These are phyloP conservation scores for Rhododendron williamsianum DNA, from an alignment of 148 eudicot genomes.

Conservation along the genomic window DNA sequence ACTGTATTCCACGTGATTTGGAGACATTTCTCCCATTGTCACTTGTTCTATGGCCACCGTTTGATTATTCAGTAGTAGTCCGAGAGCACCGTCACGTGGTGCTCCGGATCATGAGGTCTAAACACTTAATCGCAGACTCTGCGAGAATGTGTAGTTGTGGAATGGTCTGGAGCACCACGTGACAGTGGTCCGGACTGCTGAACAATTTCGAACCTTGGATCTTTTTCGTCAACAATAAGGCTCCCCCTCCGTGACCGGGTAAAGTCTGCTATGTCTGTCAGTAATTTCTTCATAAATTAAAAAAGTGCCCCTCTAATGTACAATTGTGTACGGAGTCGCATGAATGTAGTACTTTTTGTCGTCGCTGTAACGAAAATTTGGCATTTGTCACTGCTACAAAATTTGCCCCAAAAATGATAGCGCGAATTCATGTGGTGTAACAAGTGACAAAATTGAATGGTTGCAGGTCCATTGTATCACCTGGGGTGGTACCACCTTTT, in stretches of 20 bases:
- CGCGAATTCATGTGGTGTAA: not conserved
- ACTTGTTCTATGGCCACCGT: not conserved
- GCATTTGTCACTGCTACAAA: not conserved
- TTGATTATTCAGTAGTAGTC: too few relatives aligned
- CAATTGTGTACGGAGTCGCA: not conserved
- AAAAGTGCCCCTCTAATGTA: not conserved
- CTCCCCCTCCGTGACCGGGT: too few relatives aligned
- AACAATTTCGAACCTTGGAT: too few relatives aligned
- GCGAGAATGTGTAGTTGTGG: too few relatives aligned
- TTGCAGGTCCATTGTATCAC: constrained; percentile 69
- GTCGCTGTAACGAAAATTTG: too few relatives aligned
- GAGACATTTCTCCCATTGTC: not conserved
- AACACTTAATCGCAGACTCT: too few relatives aligned
- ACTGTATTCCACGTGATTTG: not conserved
- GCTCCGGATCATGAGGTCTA: too few relatives aligned
- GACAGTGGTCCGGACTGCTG: too few relatives aligned
- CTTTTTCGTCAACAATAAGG: too few relatives aligned
- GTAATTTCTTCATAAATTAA: not conserved
- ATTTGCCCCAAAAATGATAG: not conserved
- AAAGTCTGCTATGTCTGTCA: too few relatives aligned
- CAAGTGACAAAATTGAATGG: not conserved
- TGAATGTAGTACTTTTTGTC: not conserved
- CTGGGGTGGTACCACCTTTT: constrained; percentile 86
- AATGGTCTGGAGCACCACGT: too few relatives aligned
- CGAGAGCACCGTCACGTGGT: too few relatives aligned